Evolutionary conservation across 495 filamentous ascomycete genomes (phyloP), one percentile per base, ranked within the genome.

Genomic region (Penicillium crystallinum): DNA sequence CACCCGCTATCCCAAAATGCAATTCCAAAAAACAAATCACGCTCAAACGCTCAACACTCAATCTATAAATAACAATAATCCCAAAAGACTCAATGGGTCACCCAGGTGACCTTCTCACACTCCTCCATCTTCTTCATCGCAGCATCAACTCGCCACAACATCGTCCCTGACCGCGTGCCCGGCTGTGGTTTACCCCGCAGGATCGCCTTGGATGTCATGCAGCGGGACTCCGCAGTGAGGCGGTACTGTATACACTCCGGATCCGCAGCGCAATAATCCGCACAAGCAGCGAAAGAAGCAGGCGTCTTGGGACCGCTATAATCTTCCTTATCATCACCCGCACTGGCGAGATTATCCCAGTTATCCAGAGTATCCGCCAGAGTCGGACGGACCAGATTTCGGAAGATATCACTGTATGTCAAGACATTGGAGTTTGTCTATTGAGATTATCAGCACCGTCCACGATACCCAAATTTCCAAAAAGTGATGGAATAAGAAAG

Each of bases 161-260:
- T 63, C 52, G 64, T 64, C 1, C 69, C 69, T 2, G 65, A 63
- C 33, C 43, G 40, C 2, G 57, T 41, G 4, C 63, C 65, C 2
- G 44, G 17, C 8, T 23, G 33, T 15, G 47, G 25, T 12, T 31
- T 37, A 1, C 69, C 67, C 18, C 64, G 42, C 10, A 59, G 18
- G 0, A 54, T 53, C 33, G 53, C 46, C 0, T 46, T 51, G 0
- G 68, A 69, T 4, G 63, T 70, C 14, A 39, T 51, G 41, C 59
- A 66, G 46, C 71, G 71, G 10, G 54, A 53, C 6, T 63, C 52
- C 1, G 57, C 61, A 1, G 61, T 53, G 40, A 71, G 53, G 6
- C 64, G 62, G 40, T 72, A 77, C 52, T 75, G 73, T 38, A 77
- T 41, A 42, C 76, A 77, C 6, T 58, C 53, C 10, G 54, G 31